A percentile compares a stretch with the other conserved stretches of the same genome.
phyloP scores from a whole-genome alignment of 179 eudicot species.

The Patellifolia procumbens region DNA sequence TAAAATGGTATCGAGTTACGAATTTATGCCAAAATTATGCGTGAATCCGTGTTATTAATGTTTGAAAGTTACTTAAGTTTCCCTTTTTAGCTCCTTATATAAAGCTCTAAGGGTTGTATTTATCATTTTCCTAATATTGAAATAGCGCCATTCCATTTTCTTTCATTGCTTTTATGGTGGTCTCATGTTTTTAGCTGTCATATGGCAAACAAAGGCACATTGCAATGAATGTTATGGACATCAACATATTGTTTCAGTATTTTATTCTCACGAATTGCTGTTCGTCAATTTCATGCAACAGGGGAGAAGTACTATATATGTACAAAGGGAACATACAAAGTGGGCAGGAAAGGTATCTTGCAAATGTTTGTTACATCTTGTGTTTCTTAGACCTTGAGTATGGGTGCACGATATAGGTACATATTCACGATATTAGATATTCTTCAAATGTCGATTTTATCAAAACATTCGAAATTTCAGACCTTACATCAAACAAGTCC shows the following conservation, averaged over 20 bases:
- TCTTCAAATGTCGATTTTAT: no score
- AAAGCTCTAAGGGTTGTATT: no score
- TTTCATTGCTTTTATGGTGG: not conserved
- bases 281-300: conserved; percentile 34
- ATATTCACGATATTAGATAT: no score
- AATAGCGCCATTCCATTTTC: no score
- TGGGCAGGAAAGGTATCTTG: conserved; percentile 88
- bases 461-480: no score
- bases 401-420: not conserved
- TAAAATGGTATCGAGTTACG: no score
- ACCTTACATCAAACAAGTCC: no score
- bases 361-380: not conserved
- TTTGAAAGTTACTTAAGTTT: not conserved
- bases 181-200: not conserved
- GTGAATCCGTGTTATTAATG: no score
- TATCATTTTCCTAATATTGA: no score
- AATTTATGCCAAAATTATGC: no score
- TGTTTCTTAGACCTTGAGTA: not conserved
- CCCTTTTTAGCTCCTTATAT: no score
- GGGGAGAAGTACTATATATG: conserved; percentile 81
- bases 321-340: conserved; percentile 83
- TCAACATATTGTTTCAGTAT: not conserved
- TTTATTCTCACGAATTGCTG: conserved; percentile 32
- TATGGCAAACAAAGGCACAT: not conserved
- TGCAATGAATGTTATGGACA: not conserved